Base-by-base conservation (phyloP, 2,329 filamentous ascomycete species). In the Cercospora sojina region DNA sequence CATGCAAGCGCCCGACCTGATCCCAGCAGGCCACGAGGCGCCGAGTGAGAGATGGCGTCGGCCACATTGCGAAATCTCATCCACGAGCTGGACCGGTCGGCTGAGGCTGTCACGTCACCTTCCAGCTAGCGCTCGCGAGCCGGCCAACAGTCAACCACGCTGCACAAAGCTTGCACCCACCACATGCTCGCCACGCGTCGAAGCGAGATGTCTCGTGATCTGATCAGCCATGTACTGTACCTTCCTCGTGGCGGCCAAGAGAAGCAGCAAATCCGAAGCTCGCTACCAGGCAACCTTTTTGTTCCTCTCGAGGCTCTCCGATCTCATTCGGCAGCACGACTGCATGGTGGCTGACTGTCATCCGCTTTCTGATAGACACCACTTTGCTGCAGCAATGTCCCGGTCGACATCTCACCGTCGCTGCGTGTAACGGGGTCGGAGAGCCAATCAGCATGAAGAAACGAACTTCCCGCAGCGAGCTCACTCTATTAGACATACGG, bases 1-100 rank as follows among this genome's bases (percentile, higher is more conserved):
- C 32, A 38, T 49, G 31, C 32, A 66, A 55, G 35, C 38, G 16
- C 29, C 53, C 41, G 32, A 51, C 51, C n/a, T 41, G 23, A 66
- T 62, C 59, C 59, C 53, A 62, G 64, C 23, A 58, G 49, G 59
- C 64, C 51, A 65, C 64, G 64, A 65, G 64, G 64, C 43, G 31
- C 47, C 23, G 29, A 32, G n/a, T 59, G 18, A 61, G 27, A 61
- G 59, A 61, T 57, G 18, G 55, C 31, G 55, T 53, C 59, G 64
- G 64, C 53, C 47, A 7, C 29, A 59, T 65, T 63, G 59, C 64
- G 64, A 64, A 63, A 59, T 41, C 43, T 51, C 60, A 53, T 51
- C 32, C 43, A 49, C 43, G 43, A 49, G 43, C 43, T 47, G 41
- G 25, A 23, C 43, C 43, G 20, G 18, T 49, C 43, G 13, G 43